phyloP scores from a whole-genome alignment of 2,329 filamentous ascomycete genomes.

The Myotisia sp. region DNA sequence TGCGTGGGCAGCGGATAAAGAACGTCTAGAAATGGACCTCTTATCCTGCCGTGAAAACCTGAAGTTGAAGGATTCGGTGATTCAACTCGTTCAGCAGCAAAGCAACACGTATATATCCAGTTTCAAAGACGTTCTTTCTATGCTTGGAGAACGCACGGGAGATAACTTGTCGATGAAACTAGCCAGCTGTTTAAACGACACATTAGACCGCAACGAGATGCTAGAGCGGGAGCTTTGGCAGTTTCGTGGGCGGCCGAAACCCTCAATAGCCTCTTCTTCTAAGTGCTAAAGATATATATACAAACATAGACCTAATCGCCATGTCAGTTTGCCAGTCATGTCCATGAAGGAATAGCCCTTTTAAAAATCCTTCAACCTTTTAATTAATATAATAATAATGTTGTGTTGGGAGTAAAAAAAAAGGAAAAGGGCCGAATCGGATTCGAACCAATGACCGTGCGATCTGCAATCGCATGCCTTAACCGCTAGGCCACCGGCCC shows the following conservation, averaged over 20 bases:
- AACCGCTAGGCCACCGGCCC: too few species aligned
- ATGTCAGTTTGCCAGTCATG: too few species aligned
- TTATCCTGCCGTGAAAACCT: conserved; percentile 1
- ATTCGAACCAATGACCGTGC: too few species aligned
- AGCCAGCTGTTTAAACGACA: conserved; percentile 2
- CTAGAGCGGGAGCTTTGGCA: conserved; percentile 4
- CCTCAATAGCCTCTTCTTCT: too few species aligned
- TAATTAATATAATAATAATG: too few species aligned
- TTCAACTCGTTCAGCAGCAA: neutral
- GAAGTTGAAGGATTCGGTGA: neutral
- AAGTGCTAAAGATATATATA: neutral
- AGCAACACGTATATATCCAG: neutral
- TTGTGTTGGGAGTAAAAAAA: too few species aligned
- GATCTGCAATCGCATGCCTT: too few species aligned
- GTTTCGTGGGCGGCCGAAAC: neutral
- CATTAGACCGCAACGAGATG: conserved; percentile 8
- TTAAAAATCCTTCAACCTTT: too few species aligned
- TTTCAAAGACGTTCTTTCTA: conserved; percentile 4
- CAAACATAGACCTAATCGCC: neutral
- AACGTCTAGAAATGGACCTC: conserved; percentile 1
- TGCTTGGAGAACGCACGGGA: neutral
- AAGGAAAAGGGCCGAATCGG: too few species aligned
- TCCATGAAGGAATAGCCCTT: too few species aligned
- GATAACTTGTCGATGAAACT: conserved; percentile 5
- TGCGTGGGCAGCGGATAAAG: conserved; percentile 5